Evolutionary conservation across 352 stramenopile species (phyloP).

Genomic region (Phytopythium aichiense): DNA sequence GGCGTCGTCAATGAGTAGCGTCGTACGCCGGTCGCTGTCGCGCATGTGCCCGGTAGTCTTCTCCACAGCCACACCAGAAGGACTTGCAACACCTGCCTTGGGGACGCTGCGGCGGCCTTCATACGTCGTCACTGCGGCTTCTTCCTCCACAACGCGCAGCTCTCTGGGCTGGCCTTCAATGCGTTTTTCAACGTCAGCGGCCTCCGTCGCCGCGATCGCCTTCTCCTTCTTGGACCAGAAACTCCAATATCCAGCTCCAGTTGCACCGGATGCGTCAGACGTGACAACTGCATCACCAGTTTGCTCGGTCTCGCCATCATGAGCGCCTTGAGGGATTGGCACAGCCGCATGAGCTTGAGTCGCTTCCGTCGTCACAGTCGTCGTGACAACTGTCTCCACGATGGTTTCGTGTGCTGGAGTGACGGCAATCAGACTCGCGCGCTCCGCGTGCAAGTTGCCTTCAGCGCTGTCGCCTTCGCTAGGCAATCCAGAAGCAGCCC

Average conservation of each 20-base stretch:
- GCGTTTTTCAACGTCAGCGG: background rate
- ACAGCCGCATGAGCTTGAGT: background rate
- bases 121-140: background rate
- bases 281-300: background rate
- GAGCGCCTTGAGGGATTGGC: too few relatives aligned
- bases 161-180: slow-evolving; percentile 11
- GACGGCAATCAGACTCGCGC: background rate
- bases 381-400: background rate
- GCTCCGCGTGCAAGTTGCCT: background rate
- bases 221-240: slow-evolving; percentile 19
- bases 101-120: background rate
- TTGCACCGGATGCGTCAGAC: background rate
- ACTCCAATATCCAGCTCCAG: slow-evolving; percentile 10
- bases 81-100: background rate
- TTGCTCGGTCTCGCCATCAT: slow-evolving; percentile 4
- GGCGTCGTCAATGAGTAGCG: slow-evolving; percentile 22
- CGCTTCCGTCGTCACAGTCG: background rate
- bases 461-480: background rate
- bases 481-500: background rate
- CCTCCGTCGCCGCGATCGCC: background rate
- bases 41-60: slow-evolving; percentile 12
- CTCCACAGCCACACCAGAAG: background rate
- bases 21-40: slow-evolving; percentile 29
- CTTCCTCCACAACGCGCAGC: slow-evolving; percentile 7
- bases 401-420: slow-evolving; percentile 3